Evolutionary conservation across 176 grass and related monocot species (phyloP), one percentile per base, ranked within the genome.

Genomic region (Poa annua): DNA sequence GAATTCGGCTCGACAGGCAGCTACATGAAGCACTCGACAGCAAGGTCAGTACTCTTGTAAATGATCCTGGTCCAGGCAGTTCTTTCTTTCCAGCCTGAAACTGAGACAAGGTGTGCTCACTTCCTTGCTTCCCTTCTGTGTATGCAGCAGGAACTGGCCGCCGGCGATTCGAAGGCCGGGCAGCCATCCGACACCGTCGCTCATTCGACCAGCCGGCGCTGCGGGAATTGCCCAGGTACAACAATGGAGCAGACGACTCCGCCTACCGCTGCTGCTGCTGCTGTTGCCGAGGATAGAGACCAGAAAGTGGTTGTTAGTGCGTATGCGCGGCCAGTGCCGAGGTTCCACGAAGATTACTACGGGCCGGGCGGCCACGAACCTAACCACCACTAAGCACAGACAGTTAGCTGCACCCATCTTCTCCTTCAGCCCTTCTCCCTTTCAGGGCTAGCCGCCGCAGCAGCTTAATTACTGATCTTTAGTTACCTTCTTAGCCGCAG

Each of bases 271-370:
- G 63, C 55, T 19, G 15, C 79, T 82, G 66, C 65, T 66, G 36
- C 66, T 59, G 84, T 86, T 76, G 81, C 6, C 50, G 55, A 84
- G 84, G 83, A 77, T 88, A 88, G 21, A 57, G 76, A 87, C 0
- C 1, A 14, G 71, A 80, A 75, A 50, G 44, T 73, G 22, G 70
- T 49, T 8, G 73, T 34, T 84, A 84, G 80, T 51, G 80, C 74
- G 26, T 73, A 34, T 59, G 77, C 53, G 35, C 55, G 26, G 54
- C 8, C 56, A 3, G 77, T 71, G 17, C 86, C 86, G 49, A 84
- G 52, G 77, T 91, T 94, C 81, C 88, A 94, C 84, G 92, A 94
- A 61, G 89, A 94, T 89, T 91, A 91, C 73, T 94, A 79, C 75
- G 75, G 81, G 62, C 80, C 78, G 47, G 80, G 69, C 51, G 72